phyloP scores from a whole-genome alignment of 345 rosid genomes.

The Ceriops zippeliana region DNA sequence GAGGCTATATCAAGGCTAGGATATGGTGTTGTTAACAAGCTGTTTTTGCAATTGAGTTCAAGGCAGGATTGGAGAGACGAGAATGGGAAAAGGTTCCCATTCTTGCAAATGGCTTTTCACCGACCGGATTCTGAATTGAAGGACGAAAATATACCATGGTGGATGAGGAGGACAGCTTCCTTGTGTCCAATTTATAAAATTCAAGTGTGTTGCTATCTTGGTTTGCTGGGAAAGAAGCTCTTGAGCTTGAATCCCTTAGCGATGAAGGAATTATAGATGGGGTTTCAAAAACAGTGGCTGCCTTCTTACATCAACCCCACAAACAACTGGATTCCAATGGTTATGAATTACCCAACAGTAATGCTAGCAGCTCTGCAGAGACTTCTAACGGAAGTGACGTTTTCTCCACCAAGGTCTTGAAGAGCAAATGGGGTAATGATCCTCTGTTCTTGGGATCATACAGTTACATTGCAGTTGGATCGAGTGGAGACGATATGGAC shows the following conservation, averaged over 20 bases:
- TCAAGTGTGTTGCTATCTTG: constrained; percentile 77
- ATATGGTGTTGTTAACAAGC: constrained; percentile 87
- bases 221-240: constrained; percentile 97
- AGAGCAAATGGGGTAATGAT: constrained; percentile 86
- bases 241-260: constrained; percentile 65
- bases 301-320: constrained; percentile 36
- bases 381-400: constrained; percentile 18
- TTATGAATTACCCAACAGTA: constrained; percentile 39
- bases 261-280: constrained; percentile 74
- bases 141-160: constrained; percentile 67
- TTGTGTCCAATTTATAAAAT: constrained; percentile 62
- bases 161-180: constrained; percentile 90
- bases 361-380: constrained; percentile 12
- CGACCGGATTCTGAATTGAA: constrained; percentile 48
- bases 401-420: constrained; percentile 55
- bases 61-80: constrained; percentile 23
- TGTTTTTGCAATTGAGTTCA: constrained; percentile 57
- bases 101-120: constrained; percentile 71
- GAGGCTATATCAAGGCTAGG: constrained; percentile 86
- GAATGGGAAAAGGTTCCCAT: constrained; percentile 44
- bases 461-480: constrained; percentile 80
- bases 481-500: constrained; percentile 88
- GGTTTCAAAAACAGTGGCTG: constrained; percentile 52
- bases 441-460: constrained; percentile 90
- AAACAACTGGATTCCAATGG: constrained; percentile 12